Evolutionary conservation across 306 rosid species (phyloP), one percentile per base, ranked within the genome.

Genomic region (Glycyrrhiza uralensis): DNA sequence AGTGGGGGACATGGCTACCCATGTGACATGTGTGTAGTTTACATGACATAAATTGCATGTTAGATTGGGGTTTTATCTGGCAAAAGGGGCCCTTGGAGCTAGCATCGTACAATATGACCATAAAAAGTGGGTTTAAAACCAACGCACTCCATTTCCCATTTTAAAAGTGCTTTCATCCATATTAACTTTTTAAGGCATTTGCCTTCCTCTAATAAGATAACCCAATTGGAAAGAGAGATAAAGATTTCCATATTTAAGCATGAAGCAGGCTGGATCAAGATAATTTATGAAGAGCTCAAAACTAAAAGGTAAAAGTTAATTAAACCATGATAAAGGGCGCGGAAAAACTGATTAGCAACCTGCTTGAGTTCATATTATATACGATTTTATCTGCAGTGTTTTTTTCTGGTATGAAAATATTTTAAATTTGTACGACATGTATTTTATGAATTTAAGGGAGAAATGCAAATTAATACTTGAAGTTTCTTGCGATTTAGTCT

Each of bases 21-120:
- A 86, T 82, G 96, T 87, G 96, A 79, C 70, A 69, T 90, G 91
- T 84, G 73, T 79, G 88, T 67, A 75, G 84, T 78, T 82, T 85
- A 67, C 29, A 74, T 74, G 83, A 76, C 86, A 87, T 70, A 81
- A 71, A 78, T 76, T 81, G 83, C 86, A 84, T 76, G 82, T 84
- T 85, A 80, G 87, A 74, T 82, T 58, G 59, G 59, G 83, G 83
- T 80, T 87, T 80, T 69, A 82, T 78, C 81, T 72, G 84, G 72
- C 83, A 66, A 69, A 41, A 69, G 87, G 73, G 81, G 49, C 90
- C 71, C 50, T 81, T 32, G 9, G 7, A 32, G 6, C 6, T 32
- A 61, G 28, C 86, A 74, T 50, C 58, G 74, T 35, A 70, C 62
- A 54, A 60, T 42, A 44, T 70, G 9, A 42, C 76, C 69, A 50